Conservation (phyloP, 1,284 basidiomycete genomes). For the Tausonia pullulans region DNA sequence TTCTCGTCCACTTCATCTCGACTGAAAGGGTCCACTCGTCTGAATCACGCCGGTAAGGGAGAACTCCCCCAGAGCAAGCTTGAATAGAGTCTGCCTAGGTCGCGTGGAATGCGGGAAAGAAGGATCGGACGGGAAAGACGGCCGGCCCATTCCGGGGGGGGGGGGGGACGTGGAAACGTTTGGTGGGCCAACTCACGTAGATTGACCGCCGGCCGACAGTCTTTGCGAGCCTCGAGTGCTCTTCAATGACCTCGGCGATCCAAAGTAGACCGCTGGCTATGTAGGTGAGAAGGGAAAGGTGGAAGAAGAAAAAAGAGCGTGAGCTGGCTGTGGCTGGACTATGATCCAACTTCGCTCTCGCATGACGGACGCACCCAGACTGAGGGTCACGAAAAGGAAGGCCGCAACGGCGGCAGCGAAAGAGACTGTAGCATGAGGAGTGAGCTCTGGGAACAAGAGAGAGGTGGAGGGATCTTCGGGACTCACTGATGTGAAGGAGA, state of each 20-base stretch:
- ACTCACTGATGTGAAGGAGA: slow-evolving; percentile 9
- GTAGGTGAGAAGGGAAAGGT: slow-evolving; percentile 18
- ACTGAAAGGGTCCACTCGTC: too few relatives aligned
- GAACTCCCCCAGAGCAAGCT: not conserved
- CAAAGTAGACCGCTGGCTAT: slow-evolving; percentile 82
- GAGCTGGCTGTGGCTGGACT: slow-evolving; percentile 1
- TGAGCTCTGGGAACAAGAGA: not conserved
- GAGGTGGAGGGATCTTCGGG: not conserved
- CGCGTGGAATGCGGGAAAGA: not conserved
- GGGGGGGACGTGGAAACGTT: not conserved
- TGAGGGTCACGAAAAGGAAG: slow-evolving; percentile 67
- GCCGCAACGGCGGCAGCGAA: slow-evolving; percentile 56
- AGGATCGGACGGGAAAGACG: not conserved
- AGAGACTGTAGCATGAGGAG: slow-evolving; percentile 24
- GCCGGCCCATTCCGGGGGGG: too few relatives aligned
- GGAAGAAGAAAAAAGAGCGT: not conserved
- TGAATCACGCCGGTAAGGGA: too few relatives aligned
- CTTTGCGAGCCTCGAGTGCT: slow-evolving; percentile 72
- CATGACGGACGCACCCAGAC: slow-evolving; percentile 46
- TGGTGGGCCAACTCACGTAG: slow-evolving; percentile 52
- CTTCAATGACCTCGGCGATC: slow-evolving; percentile 87
- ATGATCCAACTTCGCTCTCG: not conserved
- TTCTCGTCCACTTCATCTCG: too few relatives aligned
- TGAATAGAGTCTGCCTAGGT: not conserved
- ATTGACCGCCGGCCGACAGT: slow-evolving; percentile 63